Evolutionary conservation across 345 rosid species (phyloP), one percentile per base, ranked within the genome.

Genomic region (Linum usitatissimum): DNA sequence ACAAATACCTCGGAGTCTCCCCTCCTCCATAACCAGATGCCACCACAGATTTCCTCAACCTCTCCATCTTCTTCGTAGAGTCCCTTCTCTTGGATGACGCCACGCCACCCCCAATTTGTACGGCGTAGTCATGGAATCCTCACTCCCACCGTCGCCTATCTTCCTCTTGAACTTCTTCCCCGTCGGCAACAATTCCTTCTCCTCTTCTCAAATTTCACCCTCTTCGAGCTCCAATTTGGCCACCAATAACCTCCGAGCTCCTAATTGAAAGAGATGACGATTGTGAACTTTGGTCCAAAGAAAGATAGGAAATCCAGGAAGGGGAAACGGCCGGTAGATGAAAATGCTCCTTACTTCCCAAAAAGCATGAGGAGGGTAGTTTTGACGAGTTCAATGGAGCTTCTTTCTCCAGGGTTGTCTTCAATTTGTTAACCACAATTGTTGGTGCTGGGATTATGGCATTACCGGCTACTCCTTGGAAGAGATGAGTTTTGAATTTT

Each of bases 381-480:
- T 76, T 72, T 72, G 86, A 77, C 54, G 97, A 88, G 70, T 83
- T 84, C 66, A 75, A 90, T 63, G 95, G 99, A 69, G 96, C 96
- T 77, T 87, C 97, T 14, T 90, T 87, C 60, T 75, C 70, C 13
- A 97, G 97, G 59, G 94, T 92, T 0, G 99, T 93, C 62, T 83
- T 90, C 68, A 93, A 93, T 68, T 79, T 93, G 49, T 75, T 96
- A 17, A 93, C 96, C 9, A 90, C 96, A 3, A 71, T 90, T 60
- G 84, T 90, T 66, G 97, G 97, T 65, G 99, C 99, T 28, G 99
- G 97, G 19, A 90, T 93, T 64, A 93, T 93, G 99, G 87, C 99
- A 60, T 71, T 93, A 72, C 99, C 99, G 36, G 99, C 97, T 3
- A 87, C n/a, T n/a, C 95, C 54, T 79, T 90, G 92, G 90, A 86